Evolutionary conservation across 2,329 filamentous ascomycete genomes (phyloP), one percentile per base, ranked within the genome.

Genomic region (Claviceps paspali): DNA sequence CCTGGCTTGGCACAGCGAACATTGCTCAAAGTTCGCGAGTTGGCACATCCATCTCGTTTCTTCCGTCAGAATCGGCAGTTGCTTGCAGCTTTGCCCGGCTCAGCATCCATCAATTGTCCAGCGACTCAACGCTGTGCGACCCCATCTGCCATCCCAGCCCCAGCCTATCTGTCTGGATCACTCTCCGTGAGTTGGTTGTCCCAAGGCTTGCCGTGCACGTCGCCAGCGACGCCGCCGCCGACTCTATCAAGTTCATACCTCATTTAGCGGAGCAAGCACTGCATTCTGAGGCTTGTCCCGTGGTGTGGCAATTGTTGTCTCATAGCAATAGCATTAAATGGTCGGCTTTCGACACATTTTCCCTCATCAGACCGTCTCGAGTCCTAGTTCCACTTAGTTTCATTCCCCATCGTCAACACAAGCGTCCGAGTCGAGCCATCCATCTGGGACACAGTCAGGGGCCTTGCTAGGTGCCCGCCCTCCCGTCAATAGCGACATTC

Each of bases 381-480:
- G 21, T 19, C 17, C 26, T 37, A 36, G 29, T 39, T 34, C 19
- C 36, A 36, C 23, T 12, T 33, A 26, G 36, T 36, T 21, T 36
- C 26, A 30, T 23, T 36, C 18, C n/a, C 26, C 28, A 12, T 31
- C 32, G 18, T 24, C 27, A 14, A 23, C 24, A n/a, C 27, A 15
- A 30, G 12, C 30, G n/a, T 14, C n/a, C 24, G 15, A 12, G 11
- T 38, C 33, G 34, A 31, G n/a, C n/a, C n/a, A n/a, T n/a, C 30
- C 17, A 31, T 31, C 27, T 27, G 23, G 24, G 18, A 31, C 15
- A 37, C 27, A 42, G 3, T 29, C 6, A 28, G 33, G 36, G 37
- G 29, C 40, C 30, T 36, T 36, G 19, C 28, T 29, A 34, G 33
- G 29, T 36, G 32, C 33, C 33, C 33, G 33, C 36, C 33, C 33